Evolutionary conservation across 2,329 filamentous ascomycete genomes (phyloP), one percentile per base, ranked within the genome.

Genomic region (Xylaria polymorpha): DNA sequence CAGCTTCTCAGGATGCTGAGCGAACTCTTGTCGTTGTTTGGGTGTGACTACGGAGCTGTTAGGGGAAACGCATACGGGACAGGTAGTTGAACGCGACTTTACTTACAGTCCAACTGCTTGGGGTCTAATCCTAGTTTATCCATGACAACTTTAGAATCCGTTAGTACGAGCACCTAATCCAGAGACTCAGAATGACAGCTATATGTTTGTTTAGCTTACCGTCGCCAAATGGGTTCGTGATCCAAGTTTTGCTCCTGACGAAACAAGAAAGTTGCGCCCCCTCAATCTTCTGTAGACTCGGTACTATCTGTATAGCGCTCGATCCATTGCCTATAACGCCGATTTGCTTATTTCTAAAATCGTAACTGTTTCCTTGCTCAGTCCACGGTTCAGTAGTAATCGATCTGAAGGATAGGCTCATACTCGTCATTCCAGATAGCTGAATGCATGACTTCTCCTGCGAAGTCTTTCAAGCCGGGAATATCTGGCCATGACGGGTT

Each of bases 271-370:
- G 73, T 10, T 80, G 72, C 3, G 79, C 70, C 3, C 83, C 83
- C 60, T 82, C 77, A 1, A 82, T 48, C 68, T 82, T 83, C 71
- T 85, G 84, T 46, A 88, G 77, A 6, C 73, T 76, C 1, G 85
- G 85, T 9, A 87, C 80, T 63, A 87, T 87, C 68, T 87, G 85
- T 68, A 87, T 86, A 0, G 81, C 81, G 70, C 84, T 86, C 22
- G 84, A 84, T 14, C 85, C 85, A 64, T 84, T 84, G n/a, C 85
- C 85, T 55, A 87, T 83, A 4, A 87, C 76, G 8, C 82, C 85
- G 18, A 87, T 78, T 62, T 78, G 78, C 75, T 87, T 87, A 68
- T 82, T 80, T 50, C 72, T 79, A 59, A 85, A 85, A 72, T 86
- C 82, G 70, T 83, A 85, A 25, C 81, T 83, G 50, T 51, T 50